A percentile compares a stretch with the other conserved stretches of the same genome.
Conservation (phyloP, 2,329 filamentous ascomycete species). For the Eurotiales sp. region DNA sequence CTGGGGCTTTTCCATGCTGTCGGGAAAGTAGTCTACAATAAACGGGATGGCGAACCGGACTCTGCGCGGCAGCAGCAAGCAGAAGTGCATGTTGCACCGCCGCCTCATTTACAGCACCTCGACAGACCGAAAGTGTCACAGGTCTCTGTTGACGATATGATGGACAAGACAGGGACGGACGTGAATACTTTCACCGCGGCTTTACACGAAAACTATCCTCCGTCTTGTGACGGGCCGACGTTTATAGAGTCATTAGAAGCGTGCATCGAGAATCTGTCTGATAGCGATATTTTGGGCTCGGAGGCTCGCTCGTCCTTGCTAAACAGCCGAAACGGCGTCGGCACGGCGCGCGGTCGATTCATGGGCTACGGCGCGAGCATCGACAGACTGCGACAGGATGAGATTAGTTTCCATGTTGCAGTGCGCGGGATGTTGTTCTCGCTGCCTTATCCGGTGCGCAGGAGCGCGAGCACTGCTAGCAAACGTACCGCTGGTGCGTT, state of each 20-base stretch:
- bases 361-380: constrained; percentile 56
- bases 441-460: constrained; percentile 80
- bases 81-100: constrained; percentile 53
- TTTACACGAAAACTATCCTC: constrained; percentile 86
- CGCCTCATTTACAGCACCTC: constrained; percentile 55
- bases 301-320: constrained; percentile 48
- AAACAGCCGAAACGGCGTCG: constrained; percentile 48
- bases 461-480: no score
- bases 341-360: constrained; percentile 49
- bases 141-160: constrained; percentile 69
- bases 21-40: constrained; percentile 95
- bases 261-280: constrained; percentile 83
- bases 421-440: constrained; percentile 82
- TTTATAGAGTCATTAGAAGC: constrained; percentile 75
- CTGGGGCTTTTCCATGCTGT: constrained; percentile 95
- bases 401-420: constrained; percentile 88
- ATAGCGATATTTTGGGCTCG: constrained; percentile 78
- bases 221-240: constrained; percentile 67
- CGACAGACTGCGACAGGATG: constrained; percentile 82
- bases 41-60: constrained; percentile 63
- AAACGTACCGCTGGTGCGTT: no score
- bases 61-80: constrained; percentile 32
- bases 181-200: constrained; percentile 84
- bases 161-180: constrained; percentile 91
- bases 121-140: constrained; percentile 61